These are phyloP conservation scores for Sequoiadendron giganteum DNA, from an alignment of 75 land plant genomes.

Conservation along the genomic window DNA sequence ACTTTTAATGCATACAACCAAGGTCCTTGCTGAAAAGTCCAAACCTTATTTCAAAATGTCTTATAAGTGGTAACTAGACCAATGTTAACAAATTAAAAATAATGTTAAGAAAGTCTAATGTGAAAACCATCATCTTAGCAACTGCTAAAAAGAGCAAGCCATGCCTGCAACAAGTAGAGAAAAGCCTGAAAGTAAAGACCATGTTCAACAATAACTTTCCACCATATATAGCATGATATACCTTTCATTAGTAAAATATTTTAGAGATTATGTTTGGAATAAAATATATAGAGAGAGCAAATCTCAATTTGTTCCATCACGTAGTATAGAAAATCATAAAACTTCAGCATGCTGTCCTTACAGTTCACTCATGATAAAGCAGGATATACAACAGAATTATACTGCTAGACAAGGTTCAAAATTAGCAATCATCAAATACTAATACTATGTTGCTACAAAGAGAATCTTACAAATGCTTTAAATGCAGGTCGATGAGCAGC, in stretches of 20 bases:
- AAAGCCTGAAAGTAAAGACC: not conserved
- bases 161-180: not conserved
- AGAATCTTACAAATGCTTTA: constrained; percentile 89
- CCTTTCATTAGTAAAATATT: not conserved
- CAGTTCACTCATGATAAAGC: not conserved
- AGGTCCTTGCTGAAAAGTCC: not conserved
- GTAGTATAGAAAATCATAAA: not conserved
- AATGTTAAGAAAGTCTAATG: not conserved
- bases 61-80: not conserved
- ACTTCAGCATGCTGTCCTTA: not conserved
- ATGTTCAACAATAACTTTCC: not conserved
- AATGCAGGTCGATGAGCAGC: constrained; percentile 99
- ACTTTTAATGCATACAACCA: not conserved
- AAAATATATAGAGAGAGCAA: too few species aligned
- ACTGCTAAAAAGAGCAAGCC: not conserved
- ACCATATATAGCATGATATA: not conserved
- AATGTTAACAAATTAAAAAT: not conserved
- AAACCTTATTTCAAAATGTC: not conserved
- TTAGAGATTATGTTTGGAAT: not conserved
- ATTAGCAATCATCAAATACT: not conserved
- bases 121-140: not conserved
- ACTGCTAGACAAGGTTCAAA: not conserved
- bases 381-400: not conserved
- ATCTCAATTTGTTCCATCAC: not conserved
- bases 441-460: not conserved